Percentiles rank a stretch among this genome's conserved stretches.
phyloP scores from a whole-genome alignment of 441 rosid genomes.

The Pelargonium myrrhifolium region DNA sequence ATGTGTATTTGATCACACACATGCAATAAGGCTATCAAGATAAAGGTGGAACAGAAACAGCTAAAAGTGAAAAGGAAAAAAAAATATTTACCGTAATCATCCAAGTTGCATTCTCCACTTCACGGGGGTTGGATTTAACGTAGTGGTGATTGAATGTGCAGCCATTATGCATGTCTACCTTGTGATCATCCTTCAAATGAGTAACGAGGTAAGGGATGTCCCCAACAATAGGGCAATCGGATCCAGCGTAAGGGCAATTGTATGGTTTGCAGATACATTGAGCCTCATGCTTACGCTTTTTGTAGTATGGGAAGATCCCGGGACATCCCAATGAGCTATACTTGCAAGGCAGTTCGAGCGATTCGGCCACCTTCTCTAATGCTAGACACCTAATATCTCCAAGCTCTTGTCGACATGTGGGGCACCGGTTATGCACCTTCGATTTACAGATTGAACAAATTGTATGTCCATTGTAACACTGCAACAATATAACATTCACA shows the following conservation, averaged over 20 bases:
- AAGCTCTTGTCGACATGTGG: conserved; percentile 5
- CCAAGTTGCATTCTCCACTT: conserved; percentile 11
- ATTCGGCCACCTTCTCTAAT: conserved; percentile 3
- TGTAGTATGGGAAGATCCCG: conserved; percentile 5
- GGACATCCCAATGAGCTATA: conserved; percentile 6
- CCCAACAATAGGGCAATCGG: conserved; percentile 4
- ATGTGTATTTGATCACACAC: neutral
- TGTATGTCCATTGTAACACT: conserved; percentile 2
- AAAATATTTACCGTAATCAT: conserved; percentile 1
- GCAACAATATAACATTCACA: neutral
- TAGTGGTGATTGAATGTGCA: conserved; percentile 11
- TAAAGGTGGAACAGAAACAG: neutral
- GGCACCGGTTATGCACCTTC: neutral
- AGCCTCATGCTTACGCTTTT: neutral
- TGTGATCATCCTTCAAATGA: conserved; percentile 6
- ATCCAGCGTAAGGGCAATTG: conserved; percentile 12
- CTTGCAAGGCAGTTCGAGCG: conserved; percentile 6
- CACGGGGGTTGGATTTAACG: conserved; percentile 8
- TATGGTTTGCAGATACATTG: neutral
- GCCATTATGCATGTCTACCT: conserved; percentile 10
- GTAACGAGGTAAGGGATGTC: conserved; percentile 1
- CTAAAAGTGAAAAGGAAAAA: neutral
- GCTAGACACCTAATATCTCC: conserved; percentile 8
- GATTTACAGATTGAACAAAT: neutral
- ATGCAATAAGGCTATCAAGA: neutral